Percentiles rank a stretch among this genome's conserved stretches.
Evolutionary conservation across 208 protist genomes (phyloP).

Genomic region (Acanthamoeba culbertsoni): DNA sequence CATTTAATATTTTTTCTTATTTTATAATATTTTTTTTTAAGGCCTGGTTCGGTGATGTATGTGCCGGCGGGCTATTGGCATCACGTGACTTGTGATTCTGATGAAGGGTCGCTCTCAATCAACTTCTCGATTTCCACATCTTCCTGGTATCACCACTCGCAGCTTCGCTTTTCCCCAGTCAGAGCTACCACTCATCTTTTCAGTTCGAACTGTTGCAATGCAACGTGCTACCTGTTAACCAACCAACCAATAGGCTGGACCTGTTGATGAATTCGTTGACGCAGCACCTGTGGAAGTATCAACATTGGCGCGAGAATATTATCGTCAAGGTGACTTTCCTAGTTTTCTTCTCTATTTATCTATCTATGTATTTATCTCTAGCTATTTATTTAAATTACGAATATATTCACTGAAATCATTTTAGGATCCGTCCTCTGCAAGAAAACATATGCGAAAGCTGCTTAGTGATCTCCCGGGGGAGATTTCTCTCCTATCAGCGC

Average conservation of each 20-base stretch:
- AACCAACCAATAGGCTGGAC: background rate
- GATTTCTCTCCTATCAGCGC: background rate
- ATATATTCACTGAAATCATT: background rate
- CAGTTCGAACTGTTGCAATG: background rate
- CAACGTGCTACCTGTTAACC: too few species aligned
- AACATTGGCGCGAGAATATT: slow-evolving; percentile 24
- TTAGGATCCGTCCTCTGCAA: background rate
- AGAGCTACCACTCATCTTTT: background rate
- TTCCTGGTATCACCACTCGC: background rate
- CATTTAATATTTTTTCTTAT: background rate
- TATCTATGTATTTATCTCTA: too few species aligned
- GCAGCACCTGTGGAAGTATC: slow-evolving; percentile 43
- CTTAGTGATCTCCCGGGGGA: background rate
- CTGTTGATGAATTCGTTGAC: background rate
- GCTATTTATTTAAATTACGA: too few species aligned
- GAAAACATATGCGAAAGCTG: background rate
- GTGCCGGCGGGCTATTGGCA: slow-evolving; percentile 28
- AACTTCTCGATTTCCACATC: slow-evolving; percentile 37
- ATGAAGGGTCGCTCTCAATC: slow-evolving; percentile 35
- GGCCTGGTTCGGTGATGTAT: slow-evolving; percentile 39
- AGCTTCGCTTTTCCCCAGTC: background rate
- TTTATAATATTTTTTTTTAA: background rate
- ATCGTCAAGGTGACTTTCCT: background rate
- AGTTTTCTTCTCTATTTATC: background rate
- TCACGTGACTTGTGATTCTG: slow-evolving; percentile 11